Conservation (phyloP, 495 filamentous ascomycete genomes). For the Penicillium samsonianum region DNA sequence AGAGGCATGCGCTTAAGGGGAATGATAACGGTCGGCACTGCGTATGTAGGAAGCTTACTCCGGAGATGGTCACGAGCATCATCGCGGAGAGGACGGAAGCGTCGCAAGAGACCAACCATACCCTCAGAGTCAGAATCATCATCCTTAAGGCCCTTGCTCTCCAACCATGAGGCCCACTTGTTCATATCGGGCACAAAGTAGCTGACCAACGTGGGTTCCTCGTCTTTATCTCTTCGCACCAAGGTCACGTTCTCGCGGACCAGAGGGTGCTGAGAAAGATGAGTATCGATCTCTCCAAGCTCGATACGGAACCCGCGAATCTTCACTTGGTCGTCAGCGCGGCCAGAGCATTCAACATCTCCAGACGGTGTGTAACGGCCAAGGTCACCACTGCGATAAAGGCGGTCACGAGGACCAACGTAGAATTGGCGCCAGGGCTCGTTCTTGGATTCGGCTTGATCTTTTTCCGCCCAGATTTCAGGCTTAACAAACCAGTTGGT, state of each 20-base stretch:
- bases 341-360: conserved; percentile 71
- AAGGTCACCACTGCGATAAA: conserved; percentile 84
- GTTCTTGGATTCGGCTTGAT: conserved; percentile 48
- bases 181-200: conserved; percentile 85
- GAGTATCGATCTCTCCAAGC: conserved; percentile 88
- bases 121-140: conserved; percentile 43
- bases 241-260: conserved; percentile 87
- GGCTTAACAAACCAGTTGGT: conserved; percentile 86
- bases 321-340: conserved; percentile 90
- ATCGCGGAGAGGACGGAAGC: conserved; percentile 66
- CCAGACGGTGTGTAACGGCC: conserved; percentile 75
- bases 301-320: conserved; percentile 96
- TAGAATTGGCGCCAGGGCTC: conserved; percentile 77
- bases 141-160: conserved; percentile 54
- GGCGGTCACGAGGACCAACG: conserved; percentile 78
- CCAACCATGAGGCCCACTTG: conserved; percentile 69
- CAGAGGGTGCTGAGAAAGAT: conserved; percentile 74
- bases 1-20: conserved; percentile 78
- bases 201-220: conserved; percentile 86
- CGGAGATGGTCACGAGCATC: conserved; percentile 76
- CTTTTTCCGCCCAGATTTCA: conserved; percentile 66
- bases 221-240: conserved; percentile 81
- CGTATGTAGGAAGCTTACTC: conserved; percentile 74
- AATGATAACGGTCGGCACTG: conserved; percentile 79
- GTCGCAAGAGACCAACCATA: conserved; percentile 62